These are phyloP conservation scores for Penicillium rolfsii DNA, from an alignment of 2,329 filamentous ascomycete genomes.

Conservation along the genomic window DNA sequence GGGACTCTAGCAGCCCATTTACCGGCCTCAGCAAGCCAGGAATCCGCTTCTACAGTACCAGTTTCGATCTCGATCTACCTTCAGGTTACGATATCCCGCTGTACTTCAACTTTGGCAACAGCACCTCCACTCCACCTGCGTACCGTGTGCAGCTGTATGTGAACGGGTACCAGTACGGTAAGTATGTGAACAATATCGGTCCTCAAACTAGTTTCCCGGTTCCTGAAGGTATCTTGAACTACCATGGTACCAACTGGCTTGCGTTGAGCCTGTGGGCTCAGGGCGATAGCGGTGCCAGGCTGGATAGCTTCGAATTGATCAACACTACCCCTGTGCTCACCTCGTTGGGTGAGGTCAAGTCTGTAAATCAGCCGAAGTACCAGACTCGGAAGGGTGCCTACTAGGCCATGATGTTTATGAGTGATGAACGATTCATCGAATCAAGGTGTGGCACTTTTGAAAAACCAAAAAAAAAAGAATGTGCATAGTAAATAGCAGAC, in stretches of 20 bases:
- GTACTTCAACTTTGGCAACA: slow-evolving; percentile 54
- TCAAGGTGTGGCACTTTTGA: background rate
- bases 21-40: slow-evolving; percentile 52
- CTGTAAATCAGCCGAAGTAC: slow-evolving; percentile 54
- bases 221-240: slow-evolving; percentile 72
- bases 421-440: background rate
- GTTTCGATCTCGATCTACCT: slow-evolving; percentile 56
- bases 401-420: slow-evolving; percentile 32
- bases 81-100: slow-evolving; percentile 60
- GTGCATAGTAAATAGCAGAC: background rate
- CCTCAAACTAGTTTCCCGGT: slow-evolving; percentile 74
- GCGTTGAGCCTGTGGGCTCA: slow-evolving; percentile 71
- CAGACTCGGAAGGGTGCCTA: slow-evolving; percentile 55
- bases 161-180: slow-evolving; percentile 75
- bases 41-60: slow-evolving; percentile 57
- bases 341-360: slow-evolving; percentile 51
- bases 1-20: slow-evolving; percentile 41
- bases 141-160: slow-evolving; percentile 70
- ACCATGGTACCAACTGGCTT: slow-evolving; percentile 70
- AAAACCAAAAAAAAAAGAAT: too few species aligned
- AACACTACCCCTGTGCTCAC: slow-evolving; percentile 57
- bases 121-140: slow-evolving; percentile 54
- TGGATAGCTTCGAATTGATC: slow-evolving; percentile 58
- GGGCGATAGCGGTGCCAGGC: slow-evolving; percentile 58
- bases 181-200: slow-evolving; percentile 71